Evolutionary conservation across 768 basidiomycete genomes (phyloP).

Genomic region (Dacryopinax primogenitus): DNA sequence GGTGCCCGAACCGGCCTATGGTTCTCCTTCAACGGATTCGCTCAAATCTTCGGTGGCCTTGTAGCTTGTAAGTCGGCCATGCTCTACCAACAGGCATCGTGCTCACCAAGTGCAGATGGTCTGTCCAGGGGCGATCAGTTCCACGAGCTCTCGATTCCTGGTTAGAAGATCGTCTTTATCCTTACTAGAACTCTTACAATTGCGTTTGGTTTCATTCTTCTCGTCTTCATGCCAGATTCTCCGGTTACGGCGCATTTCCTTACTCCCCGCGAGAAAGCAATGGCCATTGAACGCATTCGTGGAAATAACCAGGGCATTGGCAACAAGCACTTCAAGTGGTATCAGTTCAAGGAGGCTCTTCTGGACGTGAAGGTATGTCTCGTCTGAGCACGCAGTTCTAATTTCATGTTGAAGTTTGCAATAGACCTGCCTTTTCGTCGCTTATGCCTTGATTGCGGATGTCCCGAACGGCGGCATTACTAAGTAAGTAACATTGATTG

Average conservation of each 20-base stretch:
- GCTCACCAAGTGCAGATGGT: not conserved
- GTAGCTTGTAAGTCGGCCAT: not conserved
- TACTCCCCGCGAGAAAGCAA: conserved; percentile 22
- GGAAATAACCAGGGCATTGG: conserved; percentile 22
- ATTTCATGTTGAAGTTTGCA: not conserved
- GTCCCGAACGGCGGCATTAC: not conserved
- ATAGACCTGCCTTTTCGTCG: not conserved
- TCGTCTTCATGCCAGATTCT: conserved; percentile 22
- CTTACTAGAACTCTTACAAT: conserved; percentile 36
- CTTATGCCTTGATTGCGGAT: not conserved
- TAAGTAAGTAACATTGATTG: not conserved
- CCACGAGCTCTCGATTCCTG: not conserved
- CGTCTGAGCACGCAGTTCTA: not conserved
- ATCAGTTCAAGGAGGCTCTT: conserved; percentile 26
- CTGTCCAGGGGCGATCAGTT: not conserved
- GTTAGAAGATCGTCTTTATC: conserved; percentile 30
- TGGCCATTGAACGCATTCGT: conserved; percentile 18
- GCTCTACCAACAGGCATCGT: not conserved
- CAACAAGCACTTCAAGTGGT: conserved; percentile 21
- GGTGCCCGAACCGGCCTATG: not conserved
- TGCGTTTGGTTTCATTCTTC: conserved; percentile 28
- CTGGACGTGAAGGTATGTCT: conserved; percentile 17
- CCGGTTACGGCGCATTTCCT: conserved; percentile 24
- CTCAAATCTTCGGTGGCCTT: not conserved
- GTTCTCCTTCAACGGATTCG: conserved; percentile 8